Conservation (phyloP, 352 stramenopile genomes). For the Globisporangium alternatum region DNA sequence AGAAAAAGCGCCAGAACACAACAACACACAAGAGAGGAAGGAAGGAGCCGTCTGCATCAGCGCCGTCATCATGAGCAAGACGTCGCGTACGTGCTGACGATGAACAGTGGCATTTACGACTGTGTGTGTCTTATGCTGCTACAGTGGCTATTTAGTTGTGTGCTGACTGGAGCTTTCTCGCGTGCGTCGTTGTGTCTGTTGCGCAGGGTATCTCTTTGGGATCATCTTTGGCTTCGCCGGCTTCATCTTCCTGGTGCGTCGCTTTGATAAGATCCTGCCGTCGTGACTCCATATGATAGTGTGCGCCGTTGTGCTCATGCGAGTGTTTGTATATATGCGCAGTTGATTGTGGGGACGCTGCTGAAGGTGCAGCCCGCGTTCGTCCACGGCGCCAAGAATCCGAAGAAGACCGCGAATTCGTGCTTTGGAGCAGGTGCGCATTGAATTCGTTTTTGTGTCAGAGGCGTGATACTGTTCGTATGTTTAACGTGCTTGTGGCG, state of each 20-base stretch:
- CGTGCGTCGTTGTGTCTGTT: constrained; percentile 2
- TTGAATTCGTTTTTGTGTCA: neutral
- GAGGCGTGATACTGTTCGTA: neutral
- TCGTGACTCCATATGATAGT: no score
- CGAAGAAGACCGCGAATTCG: constrained; percentile 63
- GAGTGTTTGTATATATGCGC: constrained; percentile 13
- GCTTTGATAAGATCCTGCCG: no score
- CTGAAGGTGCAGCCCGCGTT: constrained; percentile 77
- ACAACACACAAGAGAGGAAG: neutral
- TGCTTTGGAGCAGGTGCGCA: constrained; percentile 75
- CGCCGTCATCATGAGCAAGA: constrained; percentile 18
- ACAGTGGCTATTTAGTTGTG: neutral
- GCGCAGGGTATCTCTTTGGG: constrained; percentile 64
- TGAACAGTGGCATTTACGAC: neutral
- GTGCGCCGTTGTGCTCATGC: neutral
- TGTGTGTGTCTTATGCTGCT: neutral
- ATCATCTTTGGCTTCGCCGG: constrained; percentile 78
- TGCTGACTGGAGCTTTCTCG: neutral
- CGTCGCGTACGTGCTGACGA: constrained; percentile 13
- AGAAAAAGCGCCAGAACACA: constrained; percentile 7
- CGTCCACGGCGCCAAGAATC: constrained; percentile 68
- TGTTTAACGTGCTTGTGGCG: neutral
- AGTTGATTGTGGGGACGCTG: constrained; percentile 68
- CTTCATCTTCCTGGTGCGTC: constrained; percentile 72
- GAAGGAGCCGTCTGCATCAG: no score